Base-by-base conservation (phyloP, 1,284 basidiomycete genomes). In the Sporisorium exsertum region DNA sequence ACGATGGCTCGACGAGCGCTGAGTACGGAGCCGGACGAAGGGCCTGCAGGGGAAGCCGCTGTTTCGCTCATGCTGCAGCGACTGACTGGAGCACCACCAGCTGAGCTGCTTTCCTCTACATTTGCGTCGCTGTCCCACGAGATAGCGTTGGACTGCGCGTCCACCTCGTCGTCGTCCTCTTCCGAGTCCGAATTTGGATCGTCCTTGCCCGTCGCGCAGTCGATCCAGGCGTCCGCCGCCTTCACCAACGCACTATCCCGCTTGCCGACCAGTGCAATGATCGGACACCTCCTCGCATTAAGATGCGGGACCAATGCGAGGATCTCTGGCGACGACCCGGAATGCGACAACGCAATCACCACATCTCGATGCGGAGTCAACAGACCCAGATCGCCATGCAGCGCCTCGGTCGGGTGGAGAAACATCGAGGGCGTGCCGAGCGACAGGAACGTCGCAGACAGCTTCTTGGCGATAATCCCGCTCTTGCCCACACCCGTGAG, bases 361-460 rank as follows among this genome's bases (percentile, higher is more conserved):
- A 84, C 82, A 64, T 87, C 86, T 22, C 74, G 65, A 32, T 81
- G 81, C n/a, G 81, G 80, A 22, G 82, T 77, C 9, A 87, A 60
- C 47, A 84, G 58, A 26, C 87, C 87, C 18, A 87, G 81, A 58
- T 87, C 87, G 52, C 87, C 87, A 53, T 87, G 87, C 29, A 87
- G 60, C 8, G 86, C 86, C 58, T 86, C 86, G 22, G 84, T 77
- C 0, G 87, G 86, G 58, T 86, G 85, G 13, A 87, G 64, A 60
- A 84, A 87, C 33, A 79, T 77, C n/a, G 85, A 79, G 32, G 81
- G 84, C 15, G 87, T 82, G 22, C 86, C 86, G 69, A 84, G 74
- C 16, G 82, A 82, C 1, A 80, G 60, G 33, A 80, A 75, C 22
- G 80, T 81, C 13, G 80, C 76, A 7, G 70, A 73, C 8, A 84